Base-by-base conservation (phyloP, 257 asterid species). In the Misopates orontium region DNA sequence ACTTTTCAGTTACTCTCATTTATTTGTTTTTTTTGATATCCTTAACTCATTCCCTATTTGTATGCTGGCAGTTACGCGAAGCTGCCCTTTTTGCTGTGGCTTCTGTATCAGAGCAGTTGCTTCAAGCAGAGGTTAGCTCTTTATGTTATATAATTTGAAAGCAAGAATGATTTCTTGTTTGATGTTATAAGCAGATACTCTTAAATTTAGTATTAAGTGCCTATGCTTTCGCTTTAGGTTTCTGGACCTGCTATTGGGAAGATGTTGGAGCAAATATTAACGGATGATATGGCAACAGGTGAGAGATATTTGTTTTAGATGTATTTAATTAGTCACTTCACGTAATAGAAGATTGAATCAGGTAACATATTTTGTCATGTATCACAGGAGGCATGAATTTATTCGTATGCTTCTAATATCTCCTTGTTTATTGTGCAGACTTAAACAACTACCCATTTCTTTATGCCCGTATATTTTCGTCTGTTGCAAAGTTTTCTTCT, bases 21-120 rank as follows among this genome's bases (percentile, higher is more conserved):
- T 1, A 40, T 66, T 62, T 68, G 45, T 64, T 66, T 66, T n/a
- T n/a, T 57, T 51, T 63, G 51, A 10, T 56, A 60, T 31, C 22
- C 23, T 31, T 65, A 13, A 60, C 64, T 42, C 24, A 21, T 70
- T 51, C 56, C 61, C 73, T 67, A 40, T 62, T 66, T 69, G 36
- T 53, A 22, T 63, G 69, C 47, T 79, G 80, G 66, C 92, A 93
- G 99, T 79, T 87, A 73, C 85, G 88, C 68, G 99, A 93, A 83
- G 99, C 99, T 59, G 78, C 90, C 72, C 82, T 90, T 59, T 93
- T 83, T 78, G 88, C 95, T 48, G 69, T 93, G 84, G 94, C 95
- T 81, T 80, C 96, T 16, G 87, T 90, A 66, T 82, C 97, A 6
- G 97, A 93, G 28, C 95, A 83, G 71, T 75, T 93, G 79, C 92